Conservation (phyloP, 2,329 filamentous ascomycete species). For the Aspergillus awamori region DNA sequence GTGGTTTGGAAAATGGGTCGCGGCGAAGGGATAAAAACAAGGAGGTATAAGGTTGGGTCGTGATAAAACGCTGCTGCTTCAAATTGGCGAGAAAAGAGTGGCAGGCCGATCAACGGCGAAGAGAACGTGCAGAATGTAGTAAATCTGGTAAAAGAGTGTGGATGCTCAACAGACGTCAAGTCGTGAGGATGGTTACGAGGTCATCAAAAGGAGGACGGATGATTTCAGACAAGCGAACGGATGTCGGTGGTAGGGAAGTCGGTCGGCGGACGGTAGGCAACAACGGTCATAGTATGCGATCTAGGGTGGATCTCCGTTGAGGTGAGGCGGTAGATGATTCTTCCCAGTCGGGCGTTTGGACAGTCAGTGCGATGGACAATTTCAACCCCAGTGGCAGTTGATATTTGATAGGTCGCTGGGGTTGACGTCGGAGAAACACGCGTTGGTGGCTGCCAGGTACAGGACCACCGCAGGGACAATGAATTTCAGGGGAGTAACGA, state of each 20-base stretch:
- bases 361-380: slow-evolving; percentile 13
- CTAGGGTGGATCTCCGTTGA: slow-evolving; percentile 16
- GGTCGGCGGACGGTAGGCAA: slow-evolving; percentile 15
- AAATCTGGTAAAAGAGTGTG: slow-evolving; percentile 29
- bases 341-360: slow-evolving; percentile 15
- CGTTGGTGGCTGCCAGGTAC: slow-evolving; percentile 23
- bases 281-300: slow-evolving; percentile 29
- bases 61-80: slow-evolving; percentile 3
- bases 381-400: slow-evolving; percentile 13
- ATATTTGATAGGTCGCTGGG: slow-evolving; percentile 16
- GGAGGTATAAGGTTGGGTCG: slow-evolving; percentile 9
- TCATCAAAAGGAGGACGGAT: slow-evolving; percentile 27
- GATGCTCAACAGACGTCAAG: slow-evolving; percentile 40
- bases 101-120: slow-evolving; percentile 36
- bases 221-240: slow-evolving; percentile 25
- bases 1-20: slow-evolving; percentile 7
- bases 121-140: slow-evolving; percentile 19
- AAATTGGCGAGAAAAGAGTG: slow-evolving; percentile 25
- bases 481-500: slow-evolving; percentile 18
- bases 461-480: slow-evolving; percentile 14
- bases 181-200: slow-evolving; percentile 35
- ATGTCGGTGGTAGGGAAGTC: slow-evolving; percentile 18
- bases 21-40: slow-evolving; percentile 11
- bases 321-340: slow-evolving; percentile 14
- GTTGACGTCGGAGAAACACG: slow-evolving; percentile 24